phyloP scores from a whole-genome alignment of 2,329 filamentous ascomycete genomes.

The Sclerotiophoma versabilis region DNA sequence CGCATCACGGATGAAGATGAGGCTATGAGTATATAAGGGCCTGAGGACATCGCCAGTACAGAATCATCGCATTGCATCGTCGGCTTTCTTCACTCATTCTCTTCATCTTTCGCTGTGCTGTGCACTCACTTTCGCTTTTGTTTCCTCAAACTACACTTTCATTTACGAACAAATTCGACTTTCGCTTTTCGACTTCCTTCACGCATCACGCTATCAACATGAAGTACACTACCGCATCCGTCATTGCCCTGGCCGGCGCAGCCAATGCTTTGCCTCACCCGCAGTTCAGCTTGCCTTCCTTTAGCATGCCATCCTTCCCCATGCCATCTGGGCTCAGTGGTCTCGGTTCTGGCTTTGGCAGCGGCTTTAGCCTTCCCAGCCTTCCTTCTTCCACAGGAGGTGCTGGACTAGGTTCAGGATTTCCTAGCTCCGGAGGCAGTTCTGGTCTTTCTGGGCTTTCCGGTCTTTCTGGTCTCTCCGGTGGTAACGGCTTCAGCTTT shows the following conservation, averaged over 20 bases:
- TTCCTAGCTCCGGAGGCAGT: too few relatives aligned
- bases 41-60: neutral
- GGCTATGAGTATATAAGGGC: constrained; percentile 1
- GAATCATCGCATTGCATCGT: constrained; percentile 11
- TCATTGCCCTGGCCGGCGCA: constrained; percentile 31
- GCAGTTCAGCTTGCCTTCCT: constrained; percentile 22
- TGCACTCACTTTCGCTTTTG: constrained; percentile 27
- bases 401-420: neutral
- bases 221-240: constrained; percentile 30
- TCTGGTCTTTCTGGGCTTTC: neutral
- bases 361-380: neutral
- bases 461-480: neutral
- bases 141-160: constrained; percentile 1
- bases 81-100: constrained; percentile 15
- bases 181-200: constrained; percentile 2
- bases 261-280: constrained; percentile 33
- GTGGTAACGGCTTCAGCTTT: neutral
- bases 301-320: constrained; percentile 23
- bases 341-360: neutral
- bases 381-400: neutral
- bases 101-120: constrained; percentile 27
- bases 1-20: neutral
- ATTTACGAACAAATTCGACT: neutral
- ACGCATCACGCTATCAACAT: constrained; percentile 21
- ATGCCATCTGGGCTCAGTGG: constrained; percentile 13